These are phyloP conservation scores for Lactarius sanguifluus DNA, from an alignment of 768 basidiomycete species.

Conservation along the genomic window DNA sequence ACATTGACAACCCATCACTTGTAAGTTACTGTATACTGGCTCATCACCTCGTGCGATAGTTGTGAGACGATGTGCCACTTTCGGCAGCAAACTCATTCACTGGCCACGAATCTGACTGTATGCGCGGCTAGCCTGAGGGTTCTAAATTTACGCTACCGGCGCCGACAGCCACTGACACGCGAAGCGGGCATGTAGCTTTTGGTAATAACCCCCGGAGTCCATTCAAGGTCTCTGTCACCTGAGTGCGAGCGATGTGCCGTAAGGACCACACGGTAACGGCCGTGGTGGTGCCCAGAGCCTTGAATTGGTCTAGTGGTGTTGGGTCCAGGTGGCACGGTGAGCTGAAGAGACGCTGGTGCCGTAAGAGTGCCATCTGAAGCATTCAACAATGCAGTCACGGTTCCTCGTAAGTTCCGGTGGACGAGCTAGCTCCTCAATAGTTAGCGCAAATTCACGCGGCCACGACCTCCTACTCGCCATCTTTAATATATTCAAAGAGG, in stretches of 20 bases:
- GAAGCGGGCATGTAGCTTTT: neutral
- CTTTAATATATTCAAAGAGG: constrained; percentile 7
- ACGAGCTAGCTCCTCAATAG: neutral
- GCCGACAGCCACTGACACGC: neutral
- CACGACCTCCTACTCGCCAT: constrained; percentile 7
- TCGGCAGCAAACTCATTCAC: neutral
- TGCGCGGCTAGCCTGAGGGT: neutral
- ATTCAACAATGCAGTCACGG: neutral
- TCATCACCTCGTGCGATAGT: neutral
- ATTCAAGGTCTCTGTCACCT: neutral
- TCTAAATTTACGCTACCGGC: neutral
- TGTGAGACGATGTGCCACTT: neutral
- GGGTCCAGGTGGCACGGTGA: neutral
- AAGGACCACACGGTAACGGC: neutral
- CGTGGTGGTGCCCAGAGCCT: neutral
- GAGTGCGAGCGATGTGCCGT: neutral
- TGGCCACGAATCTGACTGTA: neutral
- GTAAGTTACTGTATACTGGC: neutral
- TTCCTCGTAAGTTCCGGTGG: neutral
- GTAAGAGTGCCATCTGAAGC: neutral
- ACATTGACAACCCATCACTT: constrained; percentile 1
- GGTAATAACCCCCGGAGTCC: neutral
- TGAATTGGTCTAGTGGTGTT: constrained; percentile 6
- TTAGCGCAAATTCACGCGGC: constrained; percentile 9
- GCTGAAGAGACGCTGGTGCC: neutral